Evolutionary conservation across 2,329 filamentous ascomycete genomes (phyloP), one percentile per base, ranked within the genome.

Genomic region (Hypocrella siamensis): DNA sequence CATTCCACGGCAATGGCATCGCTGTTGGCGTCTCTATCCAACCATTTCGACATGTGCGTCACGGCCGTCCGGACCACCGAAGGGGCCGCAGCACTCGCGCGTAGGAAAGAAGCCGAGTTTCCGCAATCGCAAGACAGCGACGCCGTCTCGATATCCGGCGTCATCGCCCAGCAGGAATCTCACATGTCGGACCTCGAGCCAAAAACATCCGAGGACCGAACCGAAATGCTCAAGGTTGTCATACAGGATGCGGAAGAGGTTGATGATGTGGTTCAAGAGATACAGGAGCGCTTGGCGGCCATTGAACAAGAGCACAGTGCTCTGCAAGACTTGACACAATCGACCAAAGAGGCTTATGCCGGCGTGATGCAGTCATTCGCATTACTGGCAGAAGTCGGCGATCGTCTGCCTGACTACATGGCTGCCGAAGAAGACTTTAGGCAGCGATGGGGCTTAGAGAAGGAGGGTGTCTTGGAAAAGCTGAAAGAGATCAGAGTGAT

Each of bases 41-140:
- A 70, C 17, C 88, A 96, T 55, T 94, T 93, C 49, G 88, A 96
- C 52, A 72, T 93, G 40, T 94, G 88, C 52, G 82, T 93, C 11
- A 88, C 79, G 1, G 88, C 88, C 1, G 78, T 94, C 27, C 81
- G 85, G 37, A 84, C 88, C 31, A 94, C 86, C 3, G 85, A 93
- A 57, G 80, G 79, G 19, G 80, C 77, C 5, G 74, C 75, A 10
- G 78, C 74, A 5, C 61, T 76, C 28, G 79, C 77, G 5, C 70
- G 75, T 9, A 67, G 70, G 31, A 78, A 73, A 40, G 78, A 74
- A 0, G 77, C 76, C 27, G 77, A 81, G 41, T 67, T 67, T 19
- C 69, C 51, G 46, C 65, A 50, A 44, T 69, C 47, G 38, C 66
- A 54, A 35, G 48, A 42, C 33, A 43, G 41, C 28, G 65, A 66